phyloP scores from a whole-genome alignment of 2,329 filamentous ascomycete genomes.

The Penicillium sp. region DNA sequence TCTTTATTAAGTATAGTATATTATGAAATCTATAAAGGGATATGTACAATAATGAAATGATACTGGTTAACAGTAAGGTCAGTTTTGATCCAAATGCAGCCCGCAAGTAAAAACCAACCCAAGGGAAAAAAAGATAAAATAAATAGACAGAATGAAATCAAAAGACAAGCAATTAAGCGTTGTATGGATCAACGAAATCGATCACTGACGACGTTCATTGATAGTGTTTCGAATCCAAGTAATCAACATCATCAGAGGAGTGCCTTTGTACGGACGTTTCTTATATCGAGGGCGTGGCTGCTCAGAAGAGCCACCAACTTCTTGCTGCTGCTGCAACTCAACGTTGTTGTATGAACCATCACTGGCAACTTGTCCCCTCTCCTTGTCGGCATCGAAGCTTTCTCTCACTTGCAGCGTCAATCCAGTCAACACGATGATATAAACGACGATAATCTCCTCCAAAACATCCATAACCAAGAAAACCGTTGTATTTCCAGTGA shows the following conservation, averaged over 20 bases:
- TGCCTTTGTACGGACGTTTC: neutral
- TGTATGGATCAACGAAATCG: too few species aligned
- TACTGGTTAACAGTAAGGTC: too few species aligned
- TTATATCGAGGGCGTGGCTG: neutral
- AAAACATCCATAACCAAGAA: slow-evolving; percentile 27
- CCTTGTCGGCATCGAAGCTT: slow-evolving; percentile 2
- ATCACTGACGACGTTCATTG: neutral
- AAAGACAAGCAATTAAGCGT: too few species aligned
- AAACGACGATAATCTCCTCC: slow-evolving; percentile 28
- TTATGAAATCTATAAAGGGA: too few species aligned
- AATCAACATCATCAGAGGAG: slow-evolving; percentile 6
- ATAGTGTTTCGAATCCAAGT: neutral
- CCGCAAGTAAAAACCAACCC: too few species aligned
- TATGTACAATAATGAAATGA: too few species aligned
- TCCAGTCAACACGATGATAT: slow-evolving; percentile 24
- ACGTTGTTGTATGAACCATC: neutral
- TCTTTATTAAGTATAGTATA: too few species aligned
- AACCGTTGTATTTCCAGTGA: slow-evolving; percentile 22
- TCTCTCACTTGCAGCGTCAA: slow-evolving; percentile 15
- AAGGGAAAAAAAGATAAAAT: too few species aligned
- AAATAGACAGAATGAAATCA: too few species aligned
- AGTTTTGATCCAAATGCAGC: too few species aligned
- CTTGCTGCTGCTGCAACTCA: neutral
- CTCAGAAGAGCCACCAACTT: neutral
- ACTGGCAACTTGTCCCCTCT: neutral